Percentiles rank a stretch among this genome's conserved stretches.
Conservation (phyloP, 2,329 filamentous ascomycete genomes). For the Phaeosphaeria sp. region DNA sequence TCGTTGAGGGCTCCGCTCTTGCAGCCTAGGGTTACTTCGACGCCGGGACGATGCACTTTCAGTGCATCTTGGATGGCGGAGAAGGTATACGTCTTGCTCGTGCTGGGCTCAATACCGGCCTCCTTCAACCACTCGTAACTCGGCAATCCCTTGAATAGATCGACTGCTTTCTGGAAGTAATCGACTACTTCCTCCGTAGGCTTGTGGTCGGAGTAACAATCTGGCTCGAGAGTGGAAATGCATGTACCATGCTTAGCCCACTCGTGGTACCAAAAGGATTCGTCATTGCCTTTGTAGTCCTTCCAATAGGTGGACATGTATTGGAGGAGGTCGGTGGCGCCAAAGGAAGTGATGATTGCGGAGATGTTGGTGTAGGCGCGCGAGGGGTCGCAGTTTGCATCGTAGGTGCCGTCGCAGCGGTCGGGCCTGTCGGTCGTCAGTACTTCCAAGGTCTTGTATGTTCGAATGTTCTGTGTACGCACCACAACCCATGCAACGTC, state of each 20-base stretch:
- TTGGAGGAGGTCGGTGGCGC: conserved; percentile 63
- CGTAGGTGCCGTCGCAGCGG: conserved; percentile 72
- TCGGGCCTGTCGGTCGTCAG: conserved; percentile 48
- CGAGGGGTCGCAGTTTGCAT: conserved; percentile 68
- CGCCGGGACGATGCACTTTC: conserved; percentile 57
- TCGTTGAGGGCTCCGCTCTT: conserved; percentile 57
- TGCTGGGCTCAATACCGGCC: conserved; percentile 66
- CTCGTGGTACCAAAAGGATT: conserved; percentile 73
- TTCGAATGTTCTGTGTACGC: too few relatives aligned
- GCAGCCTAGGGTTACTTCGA: conserved; percentile 68
- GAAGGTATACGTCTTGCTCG: conserved; percentile 64
- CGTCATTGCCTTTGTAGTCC: conserved; percentile 68
- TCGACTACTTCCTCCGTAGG: conserved; percentile 70
- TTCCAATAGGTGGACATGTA: conserved; percentile 79
- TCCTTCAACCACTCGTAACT: conserved; percentile 68
- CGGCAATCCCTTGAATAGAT: conserved; percentile 70
- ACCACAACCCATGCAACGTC: conserved; percentile 77
- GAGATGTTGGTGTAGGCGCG: conserved; percentile 72
- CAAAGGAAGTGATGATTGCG: conserved; percentile 63
- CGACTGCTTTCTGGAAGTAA: conserved; percentile 71
- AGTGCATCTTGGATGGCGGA: conserved; percentile 67
- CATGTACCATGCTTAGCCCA: conserved; percentile 78
- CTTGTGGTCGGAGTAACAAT: conserved; percentile 67
- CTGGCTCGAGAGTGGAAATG: conserved; percentile 70
- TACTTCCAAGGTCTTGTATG: too few relatives aligned